Conservation (phyloP, 176 grass and related monocot species). For the Musa schizocarpa region DNA sequence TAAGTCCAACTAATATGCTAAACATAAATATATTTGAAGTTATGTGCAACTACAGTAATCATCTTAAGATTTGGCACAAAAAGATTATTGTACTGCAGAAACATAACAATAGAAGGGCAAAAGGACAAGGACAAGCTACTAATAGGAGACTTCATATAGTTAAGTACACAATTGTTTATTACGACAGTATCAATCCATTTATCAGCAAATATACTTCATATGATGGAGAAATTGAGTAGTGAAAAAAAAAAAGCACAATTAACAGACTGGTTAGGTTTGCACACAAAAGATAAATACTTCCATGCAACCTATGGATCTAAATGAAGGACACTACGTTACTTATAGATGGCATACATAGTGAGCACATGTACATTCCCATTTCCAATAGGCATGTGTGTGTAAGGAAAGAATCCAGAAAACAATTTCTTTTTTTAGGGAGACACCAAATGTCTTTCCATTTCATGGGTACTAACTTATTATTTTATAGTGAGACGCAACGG, state of each 20-base stretch:
- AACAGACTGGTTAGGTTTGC: background rate
- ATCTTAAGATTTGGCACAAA: background rate
- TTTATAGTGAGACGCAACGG: no score
- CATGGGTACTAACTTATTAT: no score
- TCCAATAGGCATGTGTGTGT: no score
- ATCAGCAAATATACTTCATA: background rate
- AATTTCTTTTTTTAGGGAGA: no score
- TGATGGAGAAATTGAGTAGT: background rate
- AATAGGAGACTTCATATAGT: background rate
- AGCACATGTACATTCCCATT: no score
- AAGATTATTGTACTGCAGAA: background rate
- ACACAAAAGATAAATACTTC: no score
- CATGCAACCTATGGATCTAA: no score
- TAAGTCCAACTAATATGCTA: conserved; percentile 8
- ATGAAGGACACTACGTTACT: no score
- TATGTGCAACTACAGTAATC: background rate
- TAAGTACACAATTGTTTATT: background rate
- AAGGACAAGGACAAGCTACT: background rate
- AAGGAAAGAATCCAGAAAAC: no score
- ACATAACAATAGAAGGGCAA: background rate
- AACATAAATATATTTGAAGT: background rate
- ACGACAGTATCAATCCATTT: background rate
- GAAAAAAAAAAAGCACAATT: background rate
- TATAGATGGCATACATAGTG: no score
- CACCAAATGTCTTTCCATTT: no score